Conservation (phyloP, 2,329 filamentous ascomycete species). For the Aspergillus calidoustus region DNA sequence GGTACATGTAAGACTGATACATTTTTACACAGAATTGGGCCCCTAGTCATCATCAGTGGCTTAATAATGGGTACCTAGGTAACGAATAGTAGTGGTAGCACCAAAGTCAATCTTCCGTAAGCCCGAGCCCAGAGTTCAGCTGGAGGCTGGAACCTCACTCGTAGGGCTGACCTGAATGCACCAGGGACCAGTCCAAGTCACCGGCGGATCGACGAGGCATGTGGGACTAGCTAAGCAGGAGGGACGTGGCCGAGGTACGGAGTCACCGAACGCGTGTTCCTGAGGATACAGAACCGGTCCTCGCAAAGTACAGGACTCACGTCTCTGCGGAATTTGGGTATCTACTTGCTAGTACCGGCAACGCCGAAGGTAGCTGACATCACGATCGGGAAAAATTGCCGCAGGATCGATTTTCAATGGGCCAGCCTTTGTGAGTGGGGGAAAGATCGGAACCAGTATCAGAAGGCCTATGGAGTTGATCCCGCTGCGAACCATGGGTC, state of each 20-base stretch:
- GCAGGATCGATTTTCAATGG: constrained; percentile 6
- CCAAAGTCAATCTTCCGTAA: background rate
- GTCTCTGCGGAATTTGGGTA: background rate
- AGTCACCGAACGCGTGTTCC: background rate
- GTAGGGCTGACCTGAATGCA: background rate
- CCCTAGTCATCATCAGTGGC: background rate
- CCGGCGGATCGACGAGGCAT: background rate
- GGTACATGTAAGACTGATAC: background rate
- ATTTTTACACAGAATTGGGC: background rate
- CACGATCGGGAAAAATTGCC: constrained; percentile 10
- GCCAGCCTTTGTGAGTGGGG: background rate
- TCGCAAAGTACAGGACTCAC: background rate
- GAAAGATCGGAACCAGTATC: constrained; percentile 8
- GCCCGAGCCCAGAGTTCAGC: background rate
- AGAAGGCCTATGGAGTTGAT: constrained; percentile 19
- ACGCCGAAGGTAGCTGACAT: constrained; percentile 11
- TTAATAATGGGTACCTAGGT: background rate
- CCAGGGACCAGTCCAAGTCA: background rate
- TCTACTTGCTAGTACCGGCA: background rate
- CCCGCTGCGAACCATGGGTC: constrained; percentile 25
- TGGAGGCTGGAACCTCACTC: background rate
- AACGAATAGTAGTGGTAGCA: too few species aligned
- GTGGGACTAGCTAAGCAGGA: background rate
- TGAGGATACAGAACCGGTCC: background rate
- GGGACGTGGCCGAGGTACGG: background rate